Evolutionary conservation across 352 stramenopile genomes (phyloP).

Genomic region (Globisporangium recalcitrans): DNA sequence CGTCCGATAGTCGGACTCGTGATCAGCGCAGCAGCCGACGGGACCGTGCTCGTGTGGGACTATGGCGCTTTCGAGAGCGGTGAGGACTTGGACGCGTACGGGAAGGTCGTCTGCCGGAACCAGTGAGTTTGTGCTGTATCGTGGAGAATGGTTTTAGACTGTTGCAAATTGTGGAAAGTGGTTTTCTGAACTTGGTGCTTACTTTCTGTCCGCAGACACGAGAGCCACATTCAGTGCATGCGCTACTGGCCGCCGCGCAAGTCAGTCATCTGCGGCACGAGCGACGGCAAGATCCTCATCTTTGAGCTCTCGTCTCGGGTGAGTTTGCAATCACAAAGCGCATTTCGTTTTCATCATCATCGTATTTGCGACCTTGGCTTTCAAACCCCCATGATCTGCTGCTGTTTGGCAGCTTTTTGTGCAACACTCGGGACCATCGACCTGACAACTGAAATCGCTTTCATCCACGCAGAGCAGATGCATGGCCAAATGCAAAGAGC

Average conservation of each 20-base stretch:
- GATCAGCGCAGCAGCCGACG: conserved; percentile 44
- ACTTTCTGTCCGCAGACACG: conserved; percentile 9
- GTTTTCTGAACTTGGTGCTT: not conserved
- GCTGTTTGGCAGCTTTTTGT: not conserved
- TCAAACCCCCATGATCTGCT: too few species aligned
- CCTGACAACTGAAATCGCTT: not conserved
- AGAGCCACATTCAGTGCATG: conserved; percentile 17
- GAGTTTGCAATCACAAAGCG: not conserved
- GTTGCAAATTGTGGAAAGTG: not conserved
- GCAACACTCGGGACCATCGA: not conserved
- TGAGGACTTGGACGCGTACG: conserved; percentile 15
- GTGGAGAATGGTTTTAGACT: not conserved
- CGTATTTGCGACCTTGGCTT: too few species aligned
- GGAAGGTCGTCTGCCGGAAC: conserved; percentile 18
- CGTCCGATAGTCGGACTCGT: conserved; percentile 30
- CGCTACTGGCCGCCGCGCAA: conserved; percentile 15
- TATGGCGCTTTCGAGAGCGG: conserved; percentile 12
- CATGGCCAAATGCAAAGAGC: not conserved
- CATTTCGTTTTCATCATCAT: not conserved
- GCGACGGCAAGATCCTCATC: conserved; percentile 15
- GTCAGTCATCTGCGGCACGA: conserved; percentile 15
- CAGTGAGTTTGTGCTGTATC: not conserved
- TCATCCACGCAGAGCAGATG: not conserved
- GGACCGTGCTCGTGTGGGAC: conserved; percentile 45
- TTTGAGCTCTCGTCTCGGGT: conserved; percentile 10